Conservation (phyloP, 2,329 filamentous ascomycete genomes). For the Lecanicillium sp. region DNA sequence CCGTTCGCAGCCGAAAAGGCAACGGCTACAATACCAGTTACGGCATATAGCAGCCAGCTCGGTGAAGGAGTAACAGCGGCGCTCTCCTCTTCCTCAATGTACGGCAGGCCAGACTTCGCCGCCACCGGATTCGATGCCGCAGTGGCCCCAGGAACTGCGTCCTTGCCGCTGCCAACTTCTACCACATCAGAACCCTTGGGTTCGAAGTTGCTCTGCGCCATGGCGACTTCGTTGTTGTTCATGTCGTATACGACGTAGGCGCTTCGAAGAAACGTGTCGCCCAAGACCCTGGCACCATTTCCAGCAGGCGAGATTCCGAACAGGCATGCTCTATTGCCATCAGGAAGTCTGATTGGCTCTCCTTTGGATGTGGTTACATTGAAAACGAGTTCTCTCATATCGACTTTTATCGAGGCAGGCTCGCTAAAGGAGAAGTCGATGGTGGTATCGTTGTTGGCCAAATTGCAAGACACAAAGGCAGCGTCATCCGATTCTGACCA, state of each 20-base stretch:
- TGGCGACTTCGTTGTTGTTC: conserved; percentile 61
- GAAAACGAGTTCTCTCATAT: conserved; percentile 53
- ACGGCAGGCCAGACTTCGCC: conserved; percentile 36
- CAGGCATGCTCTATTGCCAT: conserved; percentile 51
- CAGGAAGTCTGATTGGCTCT: conserved; percentile 39
- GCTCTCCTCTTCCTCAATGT: too few relatives aligned
- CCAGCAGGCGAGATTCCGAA: conserved; percentile 60
- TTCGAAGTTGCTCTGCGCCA: conserved; percentile 61
- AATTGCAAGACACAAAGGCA: conserved; percentile 55
- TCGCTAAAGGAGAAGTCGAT: conserved; percentile 47
- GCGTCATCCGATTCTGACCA: conserved; percentile 45
- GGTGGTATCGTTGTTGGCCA: conserved; percentile 30
- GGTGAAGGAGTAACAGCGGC: too few relatives aligned
- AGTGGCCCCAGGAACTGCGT: conserved; percentile 46
- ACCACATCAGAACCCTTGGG: conserved; percentile 35
- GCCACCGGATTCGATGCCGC: conserved; percentile 38
- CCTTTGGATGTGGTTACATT: conserved; percentile 39
- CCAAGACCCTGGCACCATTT: conserved; percentile 51
- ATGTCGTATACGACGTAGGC: conserved; percentile 73
- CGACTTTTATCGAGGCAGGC: conserved; percentile 43
- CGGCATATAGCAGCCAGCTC: too few relatives aligned
- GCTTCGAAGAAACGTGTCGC: conserved; percentile 67
- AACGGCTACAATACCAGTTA: too few relatives aligned
- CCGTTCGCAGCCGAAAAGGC: too few relatives aligned
- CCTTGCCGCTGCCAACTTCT: conserved; percentile 45